Evolutionary conservation across 2,329 filamentous ascomycete genomes (phyloP).

Genomic region (Pseudofabraea citricarpa): DNA sequence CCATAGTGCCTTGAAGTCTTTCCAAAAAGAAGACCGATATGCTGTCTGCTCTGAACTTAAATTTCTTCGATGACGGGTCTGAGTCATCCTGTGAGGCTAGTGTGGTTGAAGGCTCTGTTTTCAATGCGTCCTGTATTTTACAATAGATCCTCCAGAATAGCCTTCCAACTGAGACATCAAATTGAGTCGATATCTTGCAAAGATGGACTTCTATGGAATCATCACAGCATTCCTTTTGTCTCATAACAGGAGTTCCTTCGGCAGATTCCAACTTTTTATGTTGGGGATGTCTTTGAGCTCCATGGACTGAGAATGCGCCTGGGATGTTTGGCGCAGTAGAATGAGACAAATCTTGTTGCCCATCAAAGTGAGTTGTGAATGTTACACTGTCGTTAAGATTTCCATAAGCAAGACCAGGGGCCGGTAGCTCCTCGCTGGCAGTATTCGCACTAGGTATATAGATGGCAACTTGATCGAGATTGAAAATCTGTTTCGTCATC

Average conservation of each 20-base stretch:
- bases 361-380: conserved; percentile 14
- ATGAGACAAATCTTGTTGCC: conserved; percentile 15
- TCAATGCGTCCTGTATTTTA: conserved; percentile 19
- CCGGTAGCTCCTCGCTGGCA: conserved; percentile 6
- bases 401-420: conserved; percentile 2
- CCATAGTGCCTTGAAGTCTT: conserved; percentile 22
- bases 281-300: conserved; percentile 5
- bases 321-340: conserved; percentile 48
- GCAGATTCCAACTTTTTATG: no score
- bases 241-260: conserved; percentile 13
- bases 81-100: conserved; percentile 5
- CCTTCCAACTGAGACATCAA: conserved; percentile 29
- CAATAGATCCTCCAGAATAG: conserved; percentile 24
- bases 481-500: conserved; percentile 29
- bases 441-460: conserved; percentile 23
- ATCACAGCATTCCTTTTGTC: conserved; percentile 8
- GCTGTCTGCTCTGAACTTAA: conserved; percentile 19
- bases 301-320: conserved; percentile 54
- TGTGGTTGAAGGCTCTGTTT: conserved; percentile 7
- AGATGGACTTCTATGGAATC: conserved; percentile 22
- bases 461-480: conserved; percentile 29
- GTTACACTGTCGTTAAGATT: conserved; percentile 3
- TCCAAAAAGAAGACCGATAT: conserved; percentile 28
- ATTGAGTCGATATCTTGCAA: conserved; percentile 22
- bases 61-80: conserved; percentile 5